Evolutionary conservation across 2,329 filamentous ascomycete species (phyloP).

Genomic region (Venturia pyrina): DNA sequence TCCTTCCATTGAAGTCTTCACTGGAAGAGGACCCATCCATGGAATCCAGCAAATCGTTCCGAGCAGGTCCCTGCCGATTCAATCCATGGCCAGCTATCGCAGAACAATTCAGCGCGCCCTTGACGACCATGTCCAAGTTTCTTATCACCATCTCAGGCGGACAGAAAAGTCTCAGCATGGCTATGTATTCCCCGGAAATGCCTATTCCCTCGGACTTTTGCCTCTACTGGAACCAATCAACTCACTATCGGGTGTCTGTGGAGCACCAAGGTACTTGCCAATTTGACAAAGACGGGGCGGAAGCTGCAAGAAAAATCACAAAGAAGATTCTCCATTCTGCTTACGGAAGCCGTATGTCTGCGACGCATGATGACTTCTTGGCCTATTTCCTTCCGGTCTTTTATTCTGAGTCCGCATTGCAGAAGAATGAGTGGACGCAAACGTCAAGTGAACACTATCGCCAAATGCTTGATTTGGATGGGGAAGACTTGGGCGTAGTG

Average conservation of each 20-base stretch:
- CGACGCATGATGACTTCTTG: background rate
- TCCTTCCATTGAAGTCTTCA: constrained; percentile 48
- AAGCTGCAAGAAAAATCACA: background rate
- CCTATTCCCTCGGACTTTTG: constrained; percentile 17
- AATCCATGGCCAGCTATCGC: constrained; percentile 6
- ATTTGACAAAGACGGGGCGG: background rate
- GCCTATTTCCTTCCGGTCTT: background rate
- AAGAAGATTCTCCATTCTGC: background rate
- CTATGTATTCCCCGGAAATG: constrained; percentile 19
- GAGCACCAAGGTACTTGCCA: background rate
- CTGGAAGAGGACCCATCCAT: background rate
- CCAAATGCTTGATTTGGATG: too few species aligned
- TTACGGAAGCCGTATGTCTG: background rate
- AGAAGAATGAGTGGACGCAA: background rate
- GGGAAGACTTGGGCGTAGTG: background rate
- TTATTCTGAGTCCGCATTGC: background rate
- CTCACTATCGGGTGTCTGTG: constrained; percentile 14
- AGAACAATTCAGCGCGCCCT: background rate
- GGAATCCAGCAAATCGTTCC: constrained; percentile 13
- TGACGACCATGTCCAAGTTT: background rate
- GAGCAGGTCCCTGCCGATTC: background rate
- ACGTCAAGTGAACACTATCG: background rate
- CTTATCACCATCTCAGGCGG: background rate
- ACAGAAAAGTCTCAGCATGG: background rate
- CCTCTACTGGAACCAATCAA: constrained; percentile 25